phyloP scores from a whole-genome alignment of 1,284 basidiomycete genomes.

The Boletus hoseneyae region DNA sequence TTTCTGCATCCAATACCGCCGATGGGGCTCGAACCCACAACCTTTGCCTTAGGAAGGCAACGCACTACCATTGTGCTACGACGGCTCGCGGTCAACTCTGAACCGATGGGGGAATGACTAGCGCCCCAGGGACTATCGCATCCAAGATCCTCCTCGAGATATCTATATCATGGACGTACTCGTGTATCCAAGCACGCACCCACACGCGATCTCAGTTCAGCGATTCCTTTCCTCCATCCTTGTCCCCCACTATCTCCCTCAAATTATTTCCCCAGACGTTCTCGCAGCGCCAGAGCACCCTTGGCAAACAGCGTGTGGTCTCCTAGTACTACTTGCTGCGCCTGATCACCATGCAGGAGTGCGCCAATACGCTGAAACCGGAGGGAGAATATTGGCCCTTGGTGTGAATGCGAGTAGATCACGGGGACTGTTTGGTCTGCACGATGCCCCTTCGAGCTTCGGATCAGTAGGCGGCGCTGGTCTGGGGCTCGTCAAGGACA shows the following conservation, averaged over 20 bases:
- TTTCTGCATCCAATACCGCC: slow-evolving; percentile 32
- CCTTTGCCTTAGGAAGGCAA: slow-evolving; percentile 41
- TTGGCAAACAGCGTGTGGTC: slow-evolving; percentile 71
- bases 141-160: too few species aligned
- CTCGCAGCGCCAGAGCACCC: slow-evolving; percentile 57
- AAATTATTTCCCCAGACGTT: slow-evolving; percentile 55
- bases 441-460: slow-evolving; percentile 11
- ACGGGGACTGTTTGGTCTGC: slow-evolving; percentile 20
- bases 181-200: slow-evolving; percentile 72
- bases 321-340: slow-evolving; percentile 72
- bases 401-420: slow-evolving; percentile 44
- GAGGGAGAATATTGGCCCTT: slow-evolving; percentile 69
- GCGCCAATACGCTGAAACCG: slow-evolving; percentile 59
- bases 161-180: slow-evolving; percentile 65
- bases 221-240: slow-evolving; percentile 59
- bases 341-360: slow-evolving; percentile 50
- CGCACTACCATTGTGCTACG: slow-evolving; percentile 41
- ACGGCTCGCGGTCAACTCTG: slow-evolving; percentile 24
- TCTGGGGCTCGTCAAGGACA: slow-evolving; percentile 21
- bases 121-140: too few species aligned
- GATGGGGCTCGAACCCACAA: slow-evolving; percentile 40
- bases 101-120: too few species aligned
- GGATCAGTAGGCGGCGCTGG: slow-evolving; percentile 8
- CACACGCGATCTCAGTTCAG: slow-evolving; percentile 54
- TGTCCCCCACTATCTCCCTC: slow-evolving; percentile 74